Evolutionary conservation across 1,139 yeast genomes (phyloP).

Genomic region (Candida sanyaensis): DNA sequence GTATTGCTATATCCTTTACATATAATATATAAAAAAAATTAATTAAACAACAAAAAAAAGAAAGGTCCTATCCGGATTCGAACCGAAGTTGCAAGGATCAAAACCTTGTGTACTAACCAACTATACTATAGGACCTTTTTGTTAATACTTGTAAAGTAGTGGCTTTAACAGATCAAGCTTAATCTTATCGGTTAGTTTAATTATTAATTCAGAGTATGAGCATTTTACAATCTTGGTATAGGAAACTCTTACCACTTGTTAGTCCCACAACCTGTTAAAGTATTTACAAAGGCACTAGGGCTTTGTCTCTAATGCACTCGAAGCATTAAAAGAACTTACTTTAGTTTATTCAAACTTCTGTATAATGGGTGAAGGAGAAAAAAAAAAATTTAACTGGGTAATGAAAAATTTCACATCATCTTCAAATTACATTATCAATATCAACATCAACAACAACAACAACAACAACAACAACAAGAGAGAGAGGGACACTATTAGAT

Average conservation of each 20-base stretch:
- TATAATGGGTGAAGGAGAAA: neutral
- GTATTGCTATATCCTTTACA: neutral
- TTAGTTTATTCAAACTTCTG: neutral
- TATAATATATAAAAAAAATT: neutral
- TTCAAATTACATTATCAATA: no score
- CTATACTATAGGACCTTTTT: constrained; percentile 3
- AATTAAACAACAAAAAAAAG: no score
- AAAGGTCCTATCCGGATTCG: constrained; percentile 6
- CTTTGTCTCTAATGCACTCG: no score
- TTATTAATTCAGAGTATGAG: no score
- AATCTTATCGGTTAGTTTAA: no score
- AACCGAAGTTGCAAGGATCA: constrained; percentile 7
- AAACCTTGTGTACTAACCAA: constrained; percentile 6
- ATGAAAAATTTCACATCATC: neutral
- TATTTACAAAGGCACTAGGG: no score
- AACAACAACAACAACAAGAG: neutral
- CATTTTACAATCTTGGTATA: no score
- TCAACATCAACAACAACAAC: neutral
- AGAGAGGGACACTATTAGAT: neutral
- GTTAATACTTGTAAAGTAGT: neutral
- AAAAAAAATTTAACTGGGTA: neutral
- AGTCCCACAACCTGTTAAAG: no score
- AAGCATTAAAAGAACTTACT: no score
- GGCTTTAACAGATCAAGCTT: no score
- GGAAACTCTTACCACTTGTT: no score